Evolutionary conservation across 2,329 filamentous ascomycete genomes (phyloP), one percentile per base, ranked within the genome.

Genomic region (Ambrosiella cleistominuta): DNA sequence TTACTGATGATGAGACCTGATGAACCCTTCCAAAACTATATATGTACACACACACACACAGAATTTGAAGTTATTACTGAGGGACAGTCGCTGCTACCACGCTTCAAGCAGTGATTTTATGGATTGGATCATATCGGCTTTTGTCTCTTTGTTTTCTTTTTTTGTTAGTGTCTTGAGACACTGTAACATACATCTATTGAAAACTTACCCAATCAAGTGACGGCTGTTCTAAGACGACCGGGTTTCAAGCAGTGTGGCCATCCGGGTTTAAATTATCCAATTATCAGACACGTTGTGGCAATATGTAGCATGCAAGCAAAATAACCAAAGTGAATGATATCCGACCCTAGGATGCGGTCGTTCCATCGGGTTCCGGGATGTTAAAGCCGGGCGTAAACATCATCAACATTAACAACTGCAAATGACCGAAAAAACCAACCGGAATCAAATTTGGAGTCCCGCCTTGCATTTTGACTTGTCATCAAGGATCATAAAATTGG

Each of bases 401-500:
- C 27, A 27, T 27, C 27, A 27, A 27, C 2, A 27, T 5, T 3
- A 27, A 27, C 27, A 27, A 42, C 11, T n/a, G 39, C n/a, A 8
- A 42, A 42, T 42, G n/a, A 42, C n/a, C 39, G 7, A n/a, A 42
- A 42, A 42, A 11, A 42, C 4, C 11, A 42, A 42, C 39, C 11
- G n/a, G 39, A 42, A 27, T 27, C 27, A 27, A 27, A 27, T 27
- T 27, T 27, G 27, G 27, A 27, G 27, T 27, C 27, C 27, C 27
- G 3, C 27, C 27, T 35, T 36, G 47, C 17, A 36, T 57, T 57
- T 57, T 37, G 19, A 15, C 19, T 17, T 57, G 55, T 57, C 55
- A 57, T 37, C 38, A 57, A 57, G 55, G 55, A 51, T 51, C 27
- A 15, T 12, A 7, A 17, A 27, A 57, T 57, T 38, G 15, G 55